Evolutionary conservation across 140 eudicot genomes (phyloP).

Genomic region (Stevia rebaudiana): DNA sequence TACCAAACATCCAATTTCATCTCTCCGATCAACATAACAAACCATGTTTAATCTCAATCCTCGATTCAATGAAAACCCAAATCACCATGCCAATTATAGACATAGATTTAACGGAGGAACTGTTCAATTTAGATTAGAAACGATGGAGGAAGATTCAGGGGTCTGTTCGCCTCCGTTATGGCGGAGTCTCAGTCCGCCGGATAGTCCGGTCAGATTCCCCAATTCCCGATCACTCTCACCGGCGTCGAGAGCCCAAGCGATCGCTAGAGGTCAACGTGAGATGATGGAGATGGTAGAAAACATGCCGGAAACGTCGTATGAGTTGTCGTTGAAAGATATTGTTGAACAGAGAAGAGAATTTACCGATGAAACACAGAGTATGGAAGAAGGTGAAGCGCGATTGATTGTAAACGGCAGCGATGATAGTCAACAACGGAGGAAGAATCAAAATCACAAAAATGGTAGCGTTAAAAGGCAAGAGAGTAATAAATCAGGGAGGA

Average conservation of each 20-base stretch:
- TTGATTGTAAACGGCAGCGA: conserved; percentile 18
- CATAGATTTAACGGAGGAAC: conserved; percentile 14
- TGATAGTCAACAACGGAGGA: conserved; percentile 22
- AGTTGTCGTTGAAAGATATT: conserved; percentile 72
- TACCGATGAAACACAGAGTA: conserved; percentile 19
- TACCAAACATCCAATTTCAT: not conserved
- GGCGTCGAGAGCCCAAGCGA: conserved; percentile 56
- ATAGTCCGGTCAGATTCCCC: conserved; percentile 31
- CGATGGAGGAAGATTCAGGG: conserved; percentile 44
- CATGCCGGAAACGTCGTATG: conserved; percentile 89
- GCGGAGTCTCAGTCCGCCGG: conserved; percentile 42
- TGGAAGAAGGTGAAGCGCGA: conserved; percentile 29
- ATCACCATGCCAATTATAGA: conserved; percentile 15
- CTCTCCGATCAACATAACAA: not conserved
- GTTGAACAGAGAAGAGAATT: conserved; percentile 45
- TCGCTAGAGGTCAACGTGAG: conserved; percentile 70
- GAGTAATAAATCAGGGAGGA: conserved; percentile 28
- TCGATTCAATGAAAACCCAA: conserved; percentile 13
- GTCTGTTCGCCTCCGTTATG: conserved; percentile 69
- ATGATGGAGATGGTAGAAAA: conserved; percentile 87
- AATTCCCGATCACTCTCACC: conserved; percentile 40
- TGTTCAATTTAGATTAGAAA: conserved; percentile 39
- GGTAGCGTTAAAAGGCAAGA: conserved; percentile 31
- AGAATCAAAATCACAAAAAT: conserved; percentile 10
- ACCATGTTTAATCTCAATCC: conserved; percentile 46